Evolutionary conservation across 1,139 yeast genomes (phyloP).

Genomic region (Sugiyamaella grinbergsii): DNA sequence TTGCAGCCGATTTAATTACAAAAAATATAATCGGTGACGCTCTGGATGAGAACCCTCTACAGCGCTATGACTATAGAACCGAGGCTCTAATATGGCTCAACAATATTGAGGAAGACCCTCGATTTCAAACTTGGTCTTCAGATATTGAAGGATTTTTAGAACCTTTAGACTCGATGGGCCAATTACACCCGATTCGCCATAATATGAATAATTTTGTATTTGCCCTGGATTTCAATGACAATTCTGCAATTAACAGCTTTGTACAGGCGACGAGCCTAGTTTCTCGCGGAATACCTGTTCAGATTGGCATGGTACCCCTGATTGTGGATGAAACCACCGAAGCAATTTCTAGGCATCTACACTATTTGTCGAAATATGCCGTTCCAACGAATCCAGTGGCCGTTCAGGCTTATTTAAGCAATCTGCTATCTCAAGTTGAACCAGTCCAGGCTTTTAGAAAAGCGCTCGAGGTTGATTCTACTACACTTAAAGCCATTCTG

Average conservation of each 20-base stretch:
- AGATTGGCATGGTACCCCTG: conserved; percentile 77
- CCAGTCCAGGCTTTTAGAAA: conserved; percentile 28
- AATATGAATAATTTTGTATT: conserved; percentile 78
- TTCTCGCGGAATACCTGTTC: conserved; percentile 67
- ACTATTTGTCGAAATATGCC: conserved; percentile 41
- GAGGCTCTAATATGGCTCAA: conserved; percentile 66
- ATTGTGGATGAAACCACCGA: conserved; percentile 35
- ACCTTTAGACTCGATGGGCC: conserved; percentile 48
- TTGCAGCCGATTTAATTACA: conserved; percentile 28
- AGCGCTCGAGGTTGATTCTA: conserved; percentile 21
- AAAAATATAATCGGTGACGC: conserved; percentile 29
- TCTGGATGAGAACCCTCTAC: conserved; percentile 8
- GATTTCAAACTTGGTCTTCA: conserved; percentile 52
- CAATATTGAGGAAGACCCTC: conserved; percentile 65
- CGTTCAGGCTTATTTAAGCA: conserved; percentile 37
- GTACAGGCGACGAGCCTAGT: conserved; percentile 50
- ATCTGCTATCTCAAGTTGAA: conserved; percentile 29
- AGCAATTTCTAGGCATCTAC: conserved; percentile 43
- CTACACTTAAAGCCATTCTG: conserved; percentile 19
- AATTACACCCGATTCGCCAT: conserved; percentile 67
- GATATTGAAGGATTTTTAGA: conserved; percentile 50
- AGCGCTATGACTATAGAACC: conserved; percentile 49
- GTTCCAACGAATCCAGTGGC: conserved; percentile 28
- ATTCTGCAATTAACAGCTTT: conserved; percentile 51
- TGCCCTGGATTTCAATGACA: conserved; percentile 62